Evolutionary conservation across 495 filamentous ascomycete species (phyloP).

Genomic region (Penicillium mononematosum): DNA sequence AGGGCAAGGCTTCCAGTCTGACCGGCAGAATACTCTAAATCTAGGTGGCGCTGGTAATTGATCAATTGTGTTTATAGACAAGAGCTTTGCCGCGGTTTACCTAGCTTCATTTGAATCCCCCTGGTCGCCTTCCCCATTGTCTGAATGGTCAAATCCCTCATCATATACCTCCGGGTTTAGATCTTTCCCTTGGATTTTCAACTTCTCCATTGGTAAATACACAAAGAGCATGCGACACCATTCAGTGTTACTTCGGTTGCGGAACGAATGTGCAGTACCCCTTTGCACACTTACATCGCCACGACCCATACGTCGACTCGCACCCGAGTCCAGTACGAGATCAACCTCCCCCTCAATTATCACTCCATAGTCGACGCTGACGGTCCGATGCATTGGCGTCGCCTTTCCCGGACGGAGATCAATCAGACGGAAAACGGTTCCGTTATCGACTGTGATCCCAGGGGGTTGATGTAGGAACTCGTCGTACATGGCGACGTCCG

Average conservation of each 20-base stretch:
- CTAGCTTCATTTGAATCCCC: background rate
- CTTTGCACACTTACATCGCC: slow-evolving; percentile 67
- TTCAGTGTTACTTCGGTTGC: slow-evolving; percentile 48
- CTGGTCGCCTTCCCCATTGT: background rate
- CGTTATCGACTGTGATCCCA: slow-evolving; percentile 30
- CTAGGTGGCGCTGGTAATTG: background rate
- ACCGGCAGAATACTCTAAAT: background rate
- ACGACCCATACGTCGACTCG: slow-evolving; percentile 60
- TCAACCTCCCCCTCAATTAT: slow-evolving; percentile 72
- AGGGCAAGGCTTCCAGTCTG: background rate
- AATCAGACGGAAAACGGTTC: slow-evolving; percentile 50
- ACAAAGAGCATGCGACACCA: slow-evolving; percentile 61
- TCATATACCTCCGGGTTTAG: slow-evolving; percentile 32
- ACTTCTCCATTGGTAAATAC: slow-evolving; percentile 32
- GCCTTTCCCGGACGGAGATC: slow-evolving; percentile 65
- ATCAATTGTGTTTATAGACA: background rate
- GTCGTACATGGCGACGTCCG: slow-evolving; percentile 38
- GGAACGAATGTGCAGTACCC: slow-evolving; percentile 64
- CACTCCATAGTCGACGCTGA: slow-evolving; percentile 69
- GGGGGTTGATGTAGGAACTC: slow-evolving; percentile 37
- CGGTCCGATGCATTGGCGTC: slow-evolving; percentile 69
- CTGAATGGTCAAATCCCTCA: slow-evolving; percentile 20
- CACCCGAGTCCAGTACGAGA: slow-evolving; percentile 64
- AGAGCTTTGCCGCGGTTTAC: background rate
- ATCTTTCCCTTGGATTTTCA: slow-evolving; percentile 27